Percentiles rank a stretch among this genome's conserved stretches.
Conservation (phyloP, 768 basidiomycete genomes). For the Psilocybe azurescens region DNA sequence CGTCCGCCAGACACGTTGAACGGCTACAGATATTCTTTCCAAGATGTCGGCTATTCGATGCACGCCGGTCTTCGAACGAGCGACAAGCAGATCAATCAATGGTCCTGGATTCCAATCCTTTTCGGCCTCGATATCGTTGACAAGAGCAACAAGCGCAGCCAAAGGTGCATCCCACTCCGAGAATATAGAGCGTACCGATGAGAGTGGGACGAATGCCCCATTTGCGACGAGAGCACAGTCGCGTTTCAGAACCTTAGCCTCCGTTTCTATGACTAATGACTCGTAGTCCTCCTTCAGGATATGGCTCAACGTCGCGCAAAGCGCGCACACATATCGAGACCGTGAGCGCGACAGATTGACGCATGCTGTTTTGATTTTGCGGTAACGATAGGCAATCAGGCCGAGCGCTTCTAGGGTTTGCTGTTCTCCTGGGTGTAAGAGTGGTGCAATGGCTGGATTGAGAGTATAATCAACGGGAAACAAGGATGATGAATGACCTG, state of each 20-base stretch:
- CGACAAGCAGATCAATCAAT: slow-evolving; percentile 79
- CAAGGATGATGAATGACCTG: slow-evolving; percentile 87
- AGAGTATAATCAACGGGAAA: slow-evolving; percentile 67
- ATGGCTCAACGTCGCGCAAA: slow-evolving; percentile 74
- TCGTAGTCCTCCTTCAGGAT: slow-evolving; percentile 85
- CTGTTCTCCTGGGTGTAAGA: slow-evolving; percentile 90
- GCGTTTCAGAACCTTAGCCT: slow-evolving; percentile 76
- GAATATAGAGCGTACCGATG: slow-evolving; percentile 82
- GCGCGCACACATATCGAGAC: slow-evolving; percentile 80
- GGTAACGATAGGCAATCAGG: slow-evolving; percentile 75
- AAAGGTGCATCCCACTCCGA: slow-evolving; percentile 90
- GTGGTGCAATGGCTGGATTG: slow-evolving; percentile 65
- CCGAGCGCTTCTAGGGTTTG: slow-evolving; percentile 84
- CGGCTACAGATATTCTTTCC: slow-evolving; percentile 70
- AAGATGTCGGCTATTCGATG: slow-evolving; percentile 77
- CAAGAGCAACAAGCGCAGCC: slow-evolving; percentile 67
- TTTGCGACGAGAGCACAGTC: slow-evolving; percentile 81
- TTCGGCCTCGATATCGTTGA: slow-evolving; percentile 63
- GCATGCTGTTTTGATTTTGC: slow-evolving; percentile 68
- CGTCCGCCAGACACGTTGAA: slow-evolving; percentile 83
- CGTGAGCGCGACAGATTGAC: slow-evolving; percentile 54
- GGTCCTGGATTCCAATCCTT: slow-evolving; percentile 74
- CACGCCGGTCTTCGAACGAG: slow-evolving; percentile 78
- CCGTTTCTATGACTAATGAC: slow-evolving; percentile 76
- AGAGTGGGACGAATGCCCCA: slow-evolving; percentile 85